Evolutionary conservation across 257 asterid genomes (phyloP), one percentile per base, ranked within the genome.

Genomic region (Salvia hispanica): DNA sequence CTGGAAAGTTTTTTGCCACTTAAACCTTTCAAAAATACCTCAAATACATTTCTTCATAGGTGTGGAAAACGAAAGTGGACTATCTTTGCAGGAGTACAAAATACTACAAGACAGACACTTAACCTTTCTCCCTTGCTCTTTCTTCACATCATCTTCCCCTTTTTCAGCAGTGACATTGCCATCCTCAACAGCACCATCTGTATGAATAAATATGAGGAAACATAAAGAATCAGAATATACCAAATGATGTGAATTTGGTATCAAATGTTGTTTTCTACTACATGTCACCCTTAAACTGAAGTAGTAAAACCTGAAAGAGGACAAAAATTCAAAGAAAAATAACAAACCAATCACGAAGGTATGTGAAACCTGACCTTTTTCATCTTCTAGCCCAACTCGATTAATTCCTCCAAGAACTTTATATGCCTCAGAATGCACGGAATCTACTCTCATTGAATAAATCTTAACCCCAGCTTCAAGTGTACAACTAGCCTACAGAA

Each of bases 391-490:
- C 61, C 99, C 96, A 79, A 87, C 99, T 66, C 97, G 88, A 74
- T 88, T 94, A 66, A 94, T 94, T 77, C 95, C 96, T 82, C 95
- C 96, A 69, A 94, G 96, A 72, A 94, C 96, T 84, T 94, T 94
- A 71, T 91, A 94, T 7, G 96, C 99, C 79, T 94, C 99, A 39
- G 96, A 91, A 77, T 91, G 95, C 48, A 86, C 92, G 0, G 96
- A 91, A 81, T 94, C 99, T 74, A 94, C 99, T 84, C 99, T 88
- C 93, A 87, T 77, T 58, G 99, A 85, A 72, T 94, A 94, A 70
- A 94, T 94, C 84, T 94, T 94, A 71, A 88, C 97, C 74, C 99
- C 99, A 76, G 97, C 99, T 80, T 94, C 97, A 66, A 94, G 97
- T 28, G 97, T 91, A 80, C 97, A 91, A 74, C 99, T 94, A 18